Base-by-base conservation (phyloP, 495 filamentous ascomycete genomes). In the Aspergillus leporis region DNA sequence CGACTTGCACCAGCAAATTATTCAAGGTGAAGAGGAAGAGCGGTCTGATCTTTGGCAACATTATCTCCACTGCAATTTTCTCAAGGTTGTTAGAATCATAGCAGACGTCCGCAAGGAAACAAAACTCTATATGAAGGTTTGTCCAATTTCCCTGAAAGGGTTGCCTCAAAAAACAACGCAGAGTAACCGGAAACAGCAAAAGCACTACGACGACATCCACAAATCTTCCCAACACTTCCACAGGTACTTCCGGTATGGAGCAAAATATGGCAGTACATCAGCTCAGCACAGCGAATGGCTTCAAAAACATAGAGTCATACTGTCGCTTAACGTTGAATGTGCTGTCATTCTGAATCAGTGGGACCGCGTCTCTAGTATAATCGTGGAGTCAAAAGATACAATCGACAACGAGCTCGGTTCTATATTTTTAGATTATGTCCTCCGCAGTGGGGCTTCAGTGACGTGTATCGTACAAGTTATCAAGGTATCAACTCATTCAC, bases 281-380 rank as follows among this genome's bases (percentile, higher is more conserved):
- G 61, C 78, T 4, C 36, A 25, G 22, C 64, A 77, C 21, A 63
- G 67, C 55, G 59, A 14, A 64, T 77, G 90, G 55, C 65, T 77
- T 21, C 68, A 75, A 9, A 91, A 89, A 63, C 79, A 90, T 54
- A 77, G 81, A 34, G 79, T 80, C 21, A 72, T 93, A 12, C 69
- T 91, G 5, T 81, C 84, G 1, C 88, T 90, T 64, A 86, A 92
- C 60, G 88, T 94, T 61, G 91, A 94, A 74, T 87, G 84, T n/a
- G 81, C 85, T 12, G 73, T 85, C 22, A 74, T 77, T 18, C 73
- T 96, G 5, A 82, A 85, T 60, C 72, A 81, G 18, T 93, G 89
- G 89, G 82, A 87, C 58, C 78, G 77, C 51, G 69, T 93, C n/a
- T 76, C 79, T 31, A 69, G 72, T 5, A 80, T 90, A 12, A 78